A percentile compares a stretch with the other conserved stretches of the same genome.
phyloP scores from a whole-genome alignment of 305 asterid genomes.

The Fraxinus velutina region DNA sequence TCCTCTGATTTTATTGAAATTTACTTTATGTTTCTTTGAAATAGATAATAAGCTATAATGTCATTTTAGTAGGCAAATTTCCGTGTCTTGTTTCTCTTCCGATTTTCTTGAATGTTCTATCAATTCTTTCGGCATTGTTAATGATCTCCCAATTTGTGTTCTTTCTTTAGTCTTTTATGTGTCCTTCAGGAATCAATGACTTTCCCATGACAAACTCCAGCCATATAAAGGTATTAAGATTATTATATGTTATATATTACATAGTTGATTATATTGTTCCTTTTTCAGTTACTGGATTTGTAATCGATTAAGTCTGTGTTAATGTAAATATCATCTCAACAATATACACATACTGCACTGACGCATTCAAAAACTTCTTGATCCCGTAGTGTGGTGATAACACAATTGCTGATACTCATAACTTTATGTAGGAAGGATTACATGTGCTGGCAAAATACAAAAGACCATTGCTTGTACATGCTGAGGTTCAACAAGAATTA shows the following conservation, averaged over 20 bases:
- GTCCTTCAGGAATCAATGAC: conserved; percentile 93
- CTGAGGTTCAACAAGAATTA: conserved; percentile 59
- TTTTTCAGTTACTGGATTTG: not conserved
- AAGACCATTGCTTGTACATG: conserved; percentile 90
- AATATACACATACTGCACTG: not conserved
- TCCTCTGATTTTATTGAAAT: not conserved
- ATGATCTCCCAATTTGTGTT: conserved; percentile 5
- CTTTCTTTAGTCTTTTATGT: conserved; percentile 81
- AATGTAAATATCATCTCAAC: not conserved
- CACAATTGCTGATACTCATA: conserved; percentile 12
- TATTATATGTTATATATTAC: not conserved
- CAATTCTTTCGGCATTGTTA: not conserved
- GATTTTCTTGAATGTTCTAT: conserved; percentile 1
- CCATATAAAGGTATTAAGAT: conserved; percentile 72
- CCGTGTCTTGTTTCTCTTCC: not conserved
- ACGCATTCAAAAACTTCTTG: not conserved
- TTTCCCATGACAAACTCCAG: conserved; percentile 86
- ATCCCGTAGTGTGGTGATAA: not conserved
- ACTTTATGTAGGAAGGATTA: conserved; percentile 62
- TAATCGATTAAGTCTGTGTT: not conserved
- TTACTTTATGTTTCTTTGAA: not conserved
- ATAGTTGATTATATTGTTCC: not conserved
- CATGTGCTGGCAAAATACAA: conserved; percentile 67
- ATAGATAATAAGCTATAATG: not conserved
- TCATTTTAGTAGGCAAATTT: not conserved